phyloP scores from a whole-genome alignment of 768 basidiomycete genomes.

The Mycena metata region DNA sequence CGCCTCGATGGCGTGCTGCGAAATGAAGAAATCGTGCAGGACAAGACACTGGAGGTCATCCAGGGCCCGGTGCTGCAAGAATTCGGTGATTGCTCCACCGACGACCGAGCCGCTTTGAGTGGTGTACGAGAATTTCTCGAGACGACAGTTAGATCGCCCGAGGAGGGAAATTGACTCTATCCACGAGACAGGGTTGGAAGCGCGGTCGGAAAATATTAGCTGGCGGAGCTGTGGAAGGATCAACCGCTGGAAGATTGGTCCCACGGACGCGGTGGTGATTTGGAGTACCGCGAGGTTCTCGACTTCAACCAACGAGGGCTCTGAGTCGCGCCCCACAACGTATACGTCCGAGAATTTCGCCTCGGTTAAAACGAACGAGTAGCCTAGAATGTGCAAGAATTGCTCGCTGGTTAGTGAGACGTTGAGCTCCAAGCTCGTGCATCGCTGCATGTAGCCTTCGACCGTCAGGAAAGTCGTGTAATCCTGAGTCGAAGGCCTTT shows the following conservation, averaged over 20 bases:
- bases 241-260: background rate
- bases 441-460: slow-evolving; percentile 12
- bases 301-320: background rate
- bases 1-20: background rate
- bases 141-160: background rate
- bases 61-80: background rate
- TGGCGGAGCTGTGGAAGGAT: background rate
- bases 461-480: slow-evolving; percentile 9
- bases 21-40: background rate
- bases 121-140: background rate
- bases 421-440: slow-evolving; percentile 7
- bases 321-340: background rate
- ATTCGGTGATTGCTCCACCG: background rate
- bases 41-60: background rate
- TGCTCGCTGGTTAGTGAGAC: background rate
- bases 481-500: background rate
- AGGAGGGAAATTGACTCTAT: background rate
- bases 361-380: background rate
- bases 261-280: background rate
- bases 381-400: background rate
- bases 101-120: background rate
- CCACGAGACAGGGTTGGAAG: background rate
- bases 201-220: background rate
- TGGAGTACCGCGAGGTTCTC: background rate
- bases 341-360: background rate